Conservation (phyloP, 805 yeast genomes). For the Metschnikowia picachoensis region DNA sequence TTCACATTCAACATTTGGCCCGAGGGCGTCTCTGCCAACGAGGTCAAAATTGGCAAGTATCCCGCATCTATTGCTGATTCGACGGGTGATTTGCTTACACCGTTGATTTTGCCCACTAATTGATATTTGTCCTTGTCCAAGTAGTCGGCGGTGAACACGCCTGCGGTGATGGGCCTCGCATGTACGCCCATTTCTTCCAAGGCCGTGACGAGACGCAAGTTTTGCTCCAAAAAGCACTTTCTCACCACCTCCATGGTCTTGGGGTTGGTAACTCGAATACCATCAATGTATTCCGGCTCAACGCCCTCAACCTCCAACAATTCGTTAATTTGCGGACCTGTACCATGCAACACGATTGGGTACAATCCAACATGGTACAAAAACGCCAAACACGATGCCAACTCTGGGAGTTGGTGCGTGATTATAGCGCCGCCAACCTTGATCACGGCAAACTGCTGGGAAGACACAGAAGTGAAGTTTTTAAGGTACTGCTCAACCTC, state of each 20-base stretch:
- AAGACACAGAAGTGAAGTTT: conserved; percentile 92
- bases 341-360: conserved; percentile 96
- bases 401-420: conserved; percentile 87
- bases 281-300: conserved; percentile 94
- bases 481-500: conserved; percentile 97
- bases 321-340: conserved; percentile 98
- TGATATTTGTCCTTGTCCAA: conserved; percentile 87
- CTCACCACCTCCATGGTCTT: conserved; percentile 96
- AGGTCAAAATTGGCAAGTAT: conserved; percentile 92
- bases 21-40: conserved; percentile 92
- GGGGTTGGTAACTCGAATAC: conserved; percentile 92
- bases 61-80: conserved; percentile 96
- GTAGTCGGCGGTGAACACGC: conserved; percentile 92
- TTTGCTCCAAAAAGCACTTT: conserved; percentile 92
- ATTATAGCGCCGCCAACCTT: conserved; percentile 99
- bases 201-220: conserved; percentile 91
- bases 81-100: conserved; percentile 83
- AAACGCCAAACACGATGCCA: conserved; percentile 94
- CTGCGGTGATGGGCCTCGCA: conserved; percentile 97
- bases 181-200: conserved; percentile 94
- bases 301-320: conserved; percentile 90
- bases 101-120: conserved; percentile 84
- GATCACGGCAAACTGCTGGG: conserved; percentile 96
- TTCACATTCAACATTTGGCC: conserved; percentile 97
- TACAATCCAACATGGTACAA: conserved; percentile 95